Conservation (phyloP, 2,329 filamentous ascomycete species). For the Colletotrichum cereale region DNA sequence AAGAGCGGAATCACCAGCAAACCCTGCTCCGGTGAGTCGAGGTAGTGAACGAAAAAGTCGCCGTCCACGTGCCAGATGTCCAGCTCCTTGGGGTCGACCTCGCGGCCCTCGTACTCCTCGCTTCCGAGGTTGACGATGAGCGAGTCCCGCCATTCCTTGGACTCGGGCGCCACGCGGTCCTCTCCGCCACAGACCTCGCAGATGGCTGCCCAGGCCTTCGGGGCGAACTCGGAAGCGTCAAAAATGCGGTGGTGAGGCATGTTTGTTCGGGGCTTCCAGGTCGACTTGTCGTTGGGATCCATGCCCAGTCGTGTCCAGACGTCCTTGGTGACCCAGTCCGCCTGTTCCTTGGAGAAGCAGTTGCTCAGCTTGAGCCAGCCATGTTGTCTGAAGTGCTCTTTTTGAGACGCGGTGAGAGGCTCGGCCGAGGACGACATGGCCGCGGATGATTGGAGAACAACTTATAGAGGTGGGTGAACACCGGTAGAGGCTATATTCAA, state of each 20-base stretch:
- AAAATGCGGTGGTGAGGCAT: slow-evolving; percentile 73
- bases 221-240: slow-evolving; percentile 67
- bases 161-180: slow-evolving; percentile 61
- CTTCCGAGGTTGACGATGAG: slow-evolving; percentile 79
- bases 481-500: neutral
- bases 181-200: slow-evolving; percentile 75
- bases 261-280: slow-evolving; percentile 73
- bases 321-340: slow-evolving; percentile 51
- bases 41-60: slow-evolving; percentile 79
- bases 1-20: slow-evolving; percentile 77
- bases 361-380: slow-evolving; percentile 52
- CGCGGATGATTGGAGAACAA: neutral
- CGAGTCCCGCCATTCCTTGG: slow-evolving; percentile 73
- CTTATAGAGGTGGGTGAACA: neutral
- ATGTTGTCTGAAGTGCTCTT: slow-evolving; percentile 55
- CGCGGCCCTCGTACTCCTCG: slow-evolving; percentile 61
- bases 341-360: slow-evolving; percentile 55
- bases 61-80: slow-evolving; percentile 77
- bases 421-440: slow-evolving; percentile 34
- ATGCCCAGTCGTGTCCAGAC: slow-evolving; percentile 77
- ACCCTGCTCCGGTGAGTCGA: slow-evolving; percentile 78
- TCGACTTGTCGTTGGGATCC: slow-evolving; percentile 71
- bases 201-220: slow-evolving; percentile 75
- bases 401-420: slow-evolving; percentile 54
- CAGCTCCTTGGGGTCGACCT: slow-evolving; percentile 64